phyloP scores from a whole-genome alignment of 2,329 filamentous ascomycete genomes.

The Macrophomina tecta region DNA sequence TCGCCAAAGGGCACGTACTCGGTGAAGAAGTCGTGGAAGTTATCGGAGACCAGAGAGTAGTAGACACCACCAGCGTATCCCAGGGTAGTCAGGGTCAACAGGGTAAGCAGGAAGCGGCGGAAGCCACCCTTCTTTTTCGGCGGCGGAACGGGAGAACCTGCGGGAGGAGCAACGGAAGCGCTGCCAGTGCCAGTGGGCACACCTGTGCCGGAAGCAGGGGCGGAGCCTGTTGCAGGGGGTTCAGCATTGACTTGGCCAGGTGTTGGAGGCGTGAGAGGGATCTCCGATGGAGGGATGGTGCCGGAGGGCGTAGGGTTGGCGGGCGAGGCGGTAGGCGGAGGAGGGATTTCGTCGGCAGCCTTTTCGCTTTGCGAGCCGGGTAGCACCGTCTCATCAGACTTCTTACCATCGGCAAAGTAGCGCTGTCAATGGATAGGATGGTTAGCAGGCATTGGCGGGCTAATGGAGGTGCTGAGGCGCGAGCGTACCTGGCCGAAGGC shows the following conservation, averaged over 20 bases:
- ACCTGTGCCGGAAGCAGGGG: conserved; percentile 36
- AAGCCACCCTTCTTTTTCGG: conserved; percentile 71
- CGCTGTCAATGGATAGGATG: conserved; percentile 44
- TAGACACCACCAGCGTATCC: conserved; percentile 89
- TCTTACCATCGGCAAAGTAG: conserved; percentile 58
- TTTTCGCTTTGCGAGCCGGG: conserved; percentile 33
- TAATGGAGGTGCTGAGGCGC: conserved; percentile 41
- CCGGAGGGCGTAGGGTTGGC: conserved; percentile 52
- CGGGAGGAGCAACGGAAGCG: conserved; percentile 48
- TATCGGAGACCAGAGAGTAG: conserved; percentile 92
- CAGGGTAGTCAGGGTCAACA: conserved; percentile 76
- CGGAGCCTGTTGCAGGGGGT: conserved; percentile 37
- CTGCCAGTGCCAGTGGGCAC: conserved; percentile 51
- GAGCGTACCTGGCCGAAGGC: conserved; percentile 28
- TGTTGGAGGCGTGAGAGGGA: conserved; percentile 54
- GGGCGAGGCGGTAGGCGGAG: conserved; percentile 45
- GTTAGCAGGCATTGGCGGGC: conserved; percentile 54
- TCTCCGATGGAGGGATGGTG: conserved; percentile 56
- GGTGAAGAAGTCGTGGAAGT: conserved; percentile 99
- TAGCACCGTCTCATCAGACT: conserved; percentile 46
- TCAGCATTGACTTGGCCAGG: conserved; percentile 48
- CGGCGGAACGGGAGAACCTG: conserved; percentile 42
- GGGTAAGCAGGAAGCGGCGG: conserved; percentile 75
- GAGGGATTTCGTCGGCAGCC: conserved; percentile 36
- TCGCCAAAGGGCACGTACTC: conserved; percentile 95